Conservation (phyloP, 331 rosid species). For the Malus hybrid region DNA sequence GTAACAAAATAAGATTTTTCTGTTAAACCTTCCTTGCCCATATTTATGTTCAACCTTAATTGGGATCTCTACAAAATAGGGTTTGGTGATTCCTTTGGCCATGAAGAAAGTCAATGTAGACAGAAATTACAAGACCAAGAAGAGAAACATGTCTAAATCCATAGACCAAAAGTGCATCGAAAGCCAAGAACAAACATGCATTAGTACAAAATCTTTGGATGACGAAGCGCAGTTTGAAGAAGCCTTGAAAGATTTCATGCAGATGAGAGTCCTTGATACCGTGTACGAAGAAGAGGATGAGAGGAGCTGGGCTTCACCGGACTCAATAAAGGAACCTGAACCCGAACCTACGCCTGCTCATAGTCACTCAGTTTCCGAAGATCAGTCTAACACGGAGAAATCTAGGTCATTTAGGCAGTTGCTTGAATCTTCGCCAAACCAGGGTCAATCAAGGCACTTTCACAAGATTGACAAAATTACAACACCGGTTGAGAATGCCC, state of each 20-base stretch:
- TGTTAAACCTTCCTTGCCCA: background rate
- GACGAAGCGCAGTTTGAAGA: conserved; percentile 8
- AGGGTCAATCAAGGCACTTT: background rate
- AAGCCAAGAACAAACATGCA: conserved; percentile 1
- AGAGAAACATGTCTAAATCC: background rate
- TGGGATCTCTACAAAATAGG: background rate
- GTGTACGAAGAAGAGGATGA: conserved; percentile 28
- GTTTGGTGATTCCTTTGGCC: conserved; percentile 14
- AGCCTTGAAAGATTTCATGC: conserved; percentile 14
- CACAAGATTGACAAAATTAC: background rate
- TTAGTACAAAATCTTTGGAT: background rate
- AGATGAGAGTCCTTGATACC: conserved; percentile 23
- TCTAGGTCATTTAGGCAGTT: conserved; percentile 6
- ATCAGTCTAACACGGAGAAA: conserved; percentile 7
- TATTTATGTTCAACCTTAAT: background rate
- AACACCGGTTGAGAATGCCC: background rate
- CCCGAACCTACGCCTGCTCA: background rate
- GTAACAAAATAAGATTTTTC: background rate
- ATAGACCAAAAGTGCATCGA: background rate
- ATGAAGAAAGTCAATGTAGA: background rate
- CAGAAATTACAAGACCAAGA: conserved; percentile 2
- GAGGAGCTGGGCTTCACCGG: conserved; percentile 19
- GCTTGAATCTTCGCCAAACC: conserved; percentile 5
- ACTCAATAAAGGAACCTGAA: background rate
- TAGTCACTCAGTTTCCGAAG: background rate